A percentile compares a stretch with the other conserved stretches of the same genome.
Conservation (phyloP, 179 eudicot genomes). For the Beta lomatogona region DNA sequence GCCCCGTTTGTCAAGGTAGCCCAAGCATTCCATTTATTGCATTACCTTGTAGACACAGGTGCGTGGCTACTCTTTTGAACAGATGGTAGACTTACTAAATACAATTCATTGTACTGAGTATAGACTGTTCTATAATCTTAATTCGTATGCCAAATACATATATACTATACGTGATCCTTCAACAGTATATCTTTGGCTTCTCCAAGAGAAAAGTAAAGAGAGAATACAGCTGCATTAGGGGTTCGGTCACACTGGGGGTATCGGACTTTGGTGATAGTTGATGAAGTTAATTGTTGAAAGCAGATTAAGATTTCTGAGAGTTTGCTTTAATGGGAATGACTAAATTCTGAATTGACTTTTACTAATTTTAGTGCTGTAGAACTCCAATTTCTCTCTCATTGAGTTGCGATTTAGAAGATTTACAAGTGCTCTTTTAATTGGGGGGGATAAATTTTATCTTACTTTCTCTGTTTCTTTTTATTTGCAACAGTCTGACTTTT, state of each 20-base stretch:
- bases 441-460: too few species aligned
- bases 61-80: slow-evolving; percentile 2
- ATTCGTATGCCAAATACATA: not conserved
- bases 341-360: not conserved
- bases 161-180: not conserved
- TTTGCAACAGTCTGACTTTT: too few species aligned
- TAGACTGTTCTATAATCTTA: not conserved
- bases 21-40: slow-evolving; percentile 88
- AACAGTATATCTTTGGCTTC: not conserved
- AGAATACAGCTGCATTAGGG: not conserved
- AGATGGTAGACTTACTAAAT: not conserved
- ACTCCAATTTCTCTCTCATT: not conserved
- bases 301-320: not conserved
- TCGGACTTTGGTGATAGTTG: not conserved
- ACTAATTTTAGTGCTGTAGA: not conserved
- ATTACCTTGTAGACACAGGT: slow-evolving; percentile 98
- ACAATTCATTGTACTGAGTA: not conserved
- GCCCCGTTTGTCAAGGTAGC: slow-evolving; percentile 84
- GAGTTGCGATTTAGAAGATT: not conserved
- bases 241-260: not conserved
- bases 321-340: not conserved
- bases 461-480: too few species aligned
- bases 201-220: too few species aligned
- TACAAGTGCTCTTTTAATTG: too few species aligned
- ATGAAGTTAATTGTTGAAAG: not conserved